Evolutionary conservation across 2,329 filamentous ascomycete genomes (phyloP).

Genomic region (Fusarium lyarnte): DNA sequence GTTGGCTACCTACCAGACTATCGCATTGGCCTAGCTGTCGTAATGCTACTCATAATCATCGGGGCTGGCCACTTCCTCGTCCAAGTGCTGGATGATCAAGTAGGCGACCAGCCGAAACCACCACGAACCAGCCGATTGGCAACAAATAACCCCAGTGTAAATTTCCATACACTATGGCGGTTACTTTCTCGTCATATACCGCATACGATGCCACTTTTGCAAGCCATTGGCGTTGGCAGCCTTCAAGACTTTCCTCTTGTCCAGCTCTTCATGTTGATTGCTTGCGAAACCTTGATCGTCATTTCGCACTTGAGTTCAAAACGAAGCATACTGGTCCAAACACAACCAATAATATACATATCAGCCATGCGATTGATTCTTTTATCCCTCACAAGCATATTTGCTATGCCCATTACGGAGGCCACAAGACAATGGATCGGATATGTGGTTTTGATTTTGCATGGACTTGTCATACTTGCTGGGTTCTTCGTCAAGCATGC

Average conservation of each 20-base stretch:
- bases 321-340: neutral
- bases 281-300: neutral
- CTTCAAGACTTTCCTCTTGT: neutral
- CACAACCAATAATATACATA: neutral
- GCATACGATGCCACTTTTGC: neutral
- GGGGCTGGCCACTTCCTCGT: neutral
- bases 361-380: neutral
- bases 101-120: neutral
- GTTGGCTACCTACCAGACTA: neutral
- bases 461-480: neutral
- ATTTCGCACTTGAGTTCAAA: neutral
- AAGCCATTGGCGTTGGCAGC: neutral
- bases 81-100: neutral
- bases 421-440: neutral
- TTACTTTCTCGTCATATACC: neutral
- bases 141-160: neutral
- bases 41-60: neutral
- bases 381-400: neutral
- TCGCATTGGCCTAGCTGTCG: neutral
- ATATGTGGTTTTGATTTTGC: neutral
- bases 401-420: neutral
- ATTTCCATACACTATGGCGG: neutral
- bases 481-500: neutral
- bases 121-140: fast-evolving
- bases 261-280: neutral